Conservation (phyloP, 2,329 filamentous ascomycete genomes). For the Alternaria hordeiaustralica region DNA sequence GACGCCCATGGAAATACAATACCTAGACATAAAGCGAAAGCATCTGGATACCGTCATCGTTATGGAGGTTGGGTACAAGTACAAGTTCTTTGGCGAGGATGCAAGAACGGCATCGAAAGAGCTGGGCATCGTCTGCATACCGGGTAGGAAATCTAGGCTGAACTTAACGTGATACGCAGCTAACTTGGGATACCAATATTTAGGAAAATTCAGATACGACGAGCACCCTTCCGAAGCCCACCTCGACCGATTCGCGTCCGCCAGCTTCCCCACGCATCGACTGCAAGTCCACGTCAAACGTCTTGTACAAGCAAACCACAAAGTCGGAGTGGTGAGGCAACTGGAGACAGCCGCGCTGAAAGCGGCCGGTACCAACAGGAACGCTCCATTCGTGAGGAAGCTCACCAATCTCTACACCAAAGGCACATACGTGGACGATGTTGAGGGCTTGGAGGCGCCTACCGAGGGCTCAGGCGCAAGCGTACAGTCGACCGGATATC, state of each 20-base stretch:
- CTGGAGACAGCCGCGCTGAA: slow-evolving; percentile 95
- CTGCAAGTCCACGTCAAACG: slow-evolving; percentile 93
- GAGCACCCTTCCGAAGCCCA: slow-evolving; percentile 87
- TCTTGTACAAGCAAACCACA: slow-evolving; percentile 88
- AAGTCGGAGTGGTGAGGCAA: slow-evolving; percentile 94
- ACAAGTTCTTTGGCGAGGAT: slow-evolving; percentile 95
- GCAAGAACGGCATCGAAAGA: slow-evolving; percentile 87
- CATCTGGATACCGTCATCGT: slow-evolving; percentile 89
- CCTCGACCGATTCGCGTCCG: slow-evolving; percentile 88
- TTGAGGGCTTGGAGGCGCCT: slow-evolving; percentile 72
- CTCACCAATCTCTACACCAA: slow-evolving; percentile 98
- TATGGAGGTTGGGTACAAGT: slow-evolving; percentile 97
- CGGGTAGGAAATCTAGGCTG: slow-evolving; percentile 52
- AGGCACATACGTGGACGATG: slow-evolving; percentile 94
- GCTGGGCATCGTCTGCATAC: slow-evolving; percentile 93
- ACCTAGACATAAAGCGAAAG: slow-evolving; percentile 90
- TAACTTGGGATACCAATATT: slow-evolving; percentile 79
- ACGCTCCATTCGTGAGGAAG: slow-evolving; percentile 88
- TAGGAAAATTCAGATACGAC: slow-evolving; percentile 85
- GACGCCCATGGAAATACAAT: slow-evolving; percentile 92
- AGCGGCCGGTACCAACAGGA: slow-evolving; percentile 92
- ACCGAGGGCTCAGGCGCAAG: slow-evolving; percentile 60
- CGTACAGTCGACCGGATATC: slow-evolving; percentile 74
- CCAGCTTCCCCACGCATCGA: slow-evolving; percentile 91
- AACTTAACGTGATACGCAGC: neutral